These are phyloP conservation scores for Pichia kudriavzevii DNA, from an alignment of 1,139 yeast species.

Conservation along the genomic window DNA sequence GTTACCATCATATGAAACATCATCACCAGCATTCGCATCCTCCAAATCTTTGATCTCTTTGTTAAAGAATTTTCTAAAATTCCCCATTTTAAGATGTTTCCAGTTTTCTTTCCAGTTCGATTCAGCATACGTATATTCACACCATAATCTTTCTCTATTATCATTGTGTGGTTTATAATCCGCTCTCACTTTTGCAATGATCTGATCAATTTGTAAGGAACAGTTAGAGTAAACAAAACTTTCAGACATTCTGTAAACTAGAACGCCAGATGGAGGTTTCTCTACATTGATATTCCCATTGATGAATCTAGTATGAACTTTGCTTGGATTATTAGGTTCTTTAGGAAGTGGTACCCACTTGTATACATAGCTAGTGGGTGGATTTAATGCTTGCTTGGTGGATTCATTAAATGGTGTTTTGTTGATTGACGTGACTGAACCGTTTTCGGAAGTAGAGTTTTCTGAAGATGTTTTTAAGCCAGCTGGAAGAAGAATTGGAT, in stretches of 20 bases:
- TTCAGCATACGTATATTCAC: slow-evolving; percentile 35
- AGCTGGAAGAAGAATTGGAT: slow-evolving; percentile 34
- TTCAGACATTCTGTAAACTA: slow-evolving; percentile 79
- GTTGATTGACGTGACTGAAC: background rate
- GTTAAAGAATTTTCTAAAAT: background rate
- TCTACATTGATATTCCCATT: slow-evolving; percentile 51
- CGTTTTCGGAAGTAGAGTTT: background rate
- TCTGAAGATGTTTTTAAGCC: background rate
- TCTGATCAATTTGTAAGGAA: slow-evolving; percentile 61
- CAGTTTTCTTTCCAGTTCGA: slow-evolving; percentile 5
- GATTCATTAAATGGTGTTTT: background rate
- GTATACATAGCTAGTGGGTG: slow-evolving; percentile 31
- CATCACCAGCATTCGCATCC: slow-evolving; percentile 2
- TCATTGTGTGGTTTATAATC: slow-evolving; percentile 56
- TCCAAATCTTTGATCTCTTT: slow-evolving; percentile 1
- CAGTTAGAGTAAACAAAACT: slow-evolving; percentile 77
- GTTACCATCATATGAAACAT: background rate
- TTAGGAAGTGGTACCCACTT: slow-evolving; percentile 75
- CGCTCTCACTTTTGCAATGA: slow-evolving; percentile 59
- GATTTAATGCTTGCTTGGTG: background rate
- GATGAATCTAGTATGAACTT: slow-evolving; percentile 29
- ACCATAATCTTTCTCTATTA: slow-evolving; percentile 82
- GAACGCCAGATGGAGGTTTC: slow-evolving; percentile 87
- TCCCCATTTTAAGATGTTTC: slow-evolving; percentile 17
- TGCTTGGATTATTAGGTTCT: slow-evolving; percentile 25